Conservation (phyloP, 768 basidiomycete species). For the Mycena galopus region DNA sequence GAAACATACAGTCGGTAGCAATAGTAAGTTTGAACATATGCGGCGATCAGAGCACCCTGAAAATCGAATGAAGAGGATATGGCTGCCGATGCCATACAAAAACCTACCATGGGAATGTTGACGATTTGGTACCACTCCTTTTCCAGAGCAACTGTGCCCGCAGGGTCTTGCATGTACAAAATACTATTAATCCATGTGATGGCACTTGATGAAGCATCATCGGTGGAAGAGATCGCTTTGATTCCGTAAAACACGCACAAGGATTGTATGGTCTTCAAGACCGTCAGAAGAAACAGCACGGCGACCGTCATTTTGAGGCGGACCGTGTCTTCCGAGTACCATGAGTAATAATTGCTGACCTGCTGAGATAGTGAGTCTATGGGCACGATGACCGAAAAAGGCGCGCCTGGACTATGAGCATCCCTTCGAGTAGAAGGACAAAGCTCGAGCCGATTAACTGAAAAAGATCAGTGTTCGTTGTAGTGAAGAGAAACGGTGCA, state of each 20-base stretch:
- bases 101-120: slow-evolving; percentile 16
- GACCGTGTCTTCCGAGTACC: neutral
- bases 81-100: neutral
- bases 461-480: neutral
- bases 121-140: slow-evolving; percentile 3
- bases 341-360: slow-evolving; percentile 3
- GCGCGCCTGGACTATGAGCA: slow-evolving; percentile 10
- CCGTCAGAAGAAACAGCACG: slow-evolving; percentile 4
- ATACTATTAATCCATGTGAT: slow-evolving; percentile 23
- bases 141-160: neutral
- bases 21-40: slow-evolving; percentile 12
- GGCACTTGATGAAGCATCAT: neutral
- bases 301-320: neutral
- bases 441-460: slow-evolving; percentile 17
- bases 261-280: slow-evolving; percentile 10
- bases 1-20: slow-evolving; percentile 10
- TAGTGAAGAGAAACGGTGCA: neutral
- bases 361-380: neutral
- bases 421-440: slow-evolving; percentile 6
- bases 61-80: neutral
- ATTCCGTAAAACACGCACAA: neutral
- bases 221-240: neutral
- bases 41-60: slow-evolving; percentile 3
- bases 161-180: slow-evolving; percentile 14
- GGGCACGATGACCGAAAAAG: neutral